Base-by-base conservation (phyloP, 2,329 filamentous ascomycete genomes). In the Cladobotryum protrusum region DNA sequence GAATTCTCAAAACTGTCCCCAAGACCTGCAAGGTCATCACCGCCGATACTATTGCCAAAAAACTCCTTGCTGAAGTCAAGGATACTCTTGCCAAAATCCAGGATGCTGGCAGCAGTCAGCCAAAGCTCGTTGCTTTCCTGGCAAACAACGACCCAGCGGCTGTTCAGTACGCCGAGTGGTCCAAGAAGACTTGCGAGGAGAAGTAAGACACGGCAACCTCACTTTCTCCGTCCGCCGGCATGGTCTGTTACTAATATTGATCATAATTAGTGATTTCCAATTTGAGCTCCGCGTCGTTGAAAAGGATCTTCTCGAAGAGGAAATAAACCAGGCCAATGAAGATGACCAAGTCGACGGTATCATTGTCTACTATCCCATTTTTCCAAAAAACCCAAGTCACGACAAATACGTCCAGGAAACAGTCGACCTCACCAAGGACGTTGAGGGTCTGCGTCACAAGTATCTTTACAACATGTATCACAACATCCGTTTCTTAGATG, bases 401-500 rank as follows among this genome's bases (percentile, higher is more conserved):
- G 93, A 99, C 70, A 87, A 88, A 68, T 97, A 97, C 69, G 83
- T 99, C 57, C 92, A 97, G 72, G 91, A 96, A 72, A 89, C 95
- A 3, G 90, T 96, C 50, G 84, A 89, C 50, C 79, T 96, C 40
- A 73, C 80, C 68, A 97, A 99, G 71, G 93, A 99, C 63, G 92
- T 99, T 57, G 93, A 99, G 70, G 93, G 93, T 34, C 82, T 99
- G 52, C 89, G 86, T 60, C 92, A 96, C 71, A 85, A 85, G 65
- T 91, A 97, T 72, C 86, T 97, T 64, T 91, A 92, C 81, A 99
- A 99, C 79, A 96, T 99, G 91, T 99, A 97, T 73, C 88, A 96
- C 76, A 99, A 99, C 73, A 82, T 95, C 61, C 89, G 93, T 57
- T 97, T 91, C 74, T 78, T 99, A 50, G 93, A 99, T 70, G 75